phyloP scores from a whole-genome alignment of 176 grass and related monocot species.

The Ampelocalamus luodianensis region DNA sequence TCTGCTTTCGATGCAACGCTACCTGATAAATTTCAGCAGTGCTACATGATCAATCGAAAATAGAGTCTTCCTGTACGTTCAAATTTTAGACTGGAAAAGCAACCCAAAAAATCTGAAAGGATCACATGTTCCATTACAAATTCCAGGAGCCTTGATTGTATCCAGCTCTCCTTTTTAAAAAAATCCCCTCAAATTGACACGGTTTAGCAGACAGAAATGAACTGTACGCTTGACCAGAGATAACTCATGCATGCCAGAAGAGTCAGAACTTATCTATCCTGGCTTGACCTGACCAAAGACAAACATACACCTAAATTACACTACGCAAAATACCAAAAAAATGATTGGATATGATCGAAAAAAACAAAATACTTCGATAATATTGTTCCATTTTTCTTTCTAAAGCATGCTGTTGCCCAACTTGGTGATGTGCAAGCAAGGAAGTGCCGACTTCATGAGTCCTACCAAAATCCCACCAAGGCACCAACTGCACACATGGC shows the following conservation, averaged over 20 bases:
- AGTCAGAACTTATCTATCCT: not conserved
- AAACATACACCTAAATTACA: not conserved
- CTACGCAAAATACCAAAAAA: not conserved
- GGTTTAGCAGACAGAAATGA: constrained; percentile 53
- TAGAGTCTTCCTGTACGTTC: not conserved
- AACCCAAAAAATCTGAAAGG: not conserved
- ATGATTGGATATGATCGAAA: not conserved
- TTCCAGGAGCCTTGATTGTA: not conserved
- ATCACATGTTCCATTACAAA: not conserved
- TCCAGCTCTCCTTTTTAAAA: constrained; percentile 13
- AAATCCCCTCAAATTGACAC: constrained; percentile 29
- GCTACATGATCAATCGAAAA: not conserved
- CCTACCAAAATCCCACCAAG: constrained; percentile 11
- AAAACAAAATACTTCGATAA: not conserved
- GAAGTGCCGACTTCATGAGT: constrained; percentile 37
- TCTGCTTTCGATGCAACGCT: not conserved
- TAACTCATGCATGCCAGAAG: not conserved
- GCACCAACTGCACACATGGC: constrained; percentile 11
- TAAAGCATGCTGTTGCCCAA: not conserved
- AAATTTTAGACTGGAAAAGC: not conserved
- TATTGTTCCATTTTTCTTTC: not conserved
- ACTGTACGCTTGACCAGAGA: constrained; percentile 54
- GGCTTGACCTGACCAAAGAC: constrained; percentile 10
- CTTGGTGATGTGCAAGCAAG: constrained; percentile 44
- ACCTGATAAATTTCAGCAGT: not conserved